Evolutionary conservation across 106 monocot species (phyloP).

Genomic region (Acanthochlamys bracteata): DNA sequence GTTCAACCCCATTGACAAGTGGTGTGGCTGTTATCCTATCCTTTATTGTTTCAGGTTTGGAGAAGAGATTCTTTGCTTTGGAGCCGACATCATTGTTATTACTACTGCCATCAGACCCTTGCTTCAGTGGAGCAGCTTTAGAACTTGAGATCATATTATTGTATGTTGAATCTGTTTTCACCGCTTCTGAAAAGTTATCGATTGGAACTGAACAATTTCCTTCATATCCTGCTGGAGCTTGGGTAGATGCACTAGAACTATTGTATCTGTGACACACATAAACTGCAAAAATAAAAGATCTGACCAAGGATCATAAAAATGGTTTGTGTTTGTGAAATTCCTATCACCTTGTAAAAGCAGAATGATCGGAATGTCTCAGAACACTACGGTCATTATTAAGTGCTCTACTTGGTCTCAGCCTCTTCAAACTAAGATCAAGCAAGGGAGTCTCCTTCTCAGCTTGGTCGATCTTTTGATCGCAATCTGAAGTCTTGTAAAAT

Average conservation of each 20-base stretch:
- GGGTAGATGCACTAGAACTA: slow-evolving; percentile 50
- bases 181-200: slow-evolving; percentile 44
- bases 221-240: slow-evolving; percentile 31
- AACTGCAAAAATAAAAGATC: background rate
- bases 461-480: slow-evolving; percentile 33
- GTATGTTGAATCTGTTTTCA: slow-evolving; percentile 34
- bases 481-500: slow-evolving; percentile 25
- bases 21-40: slow-evolving; percentile 28
- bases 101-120: slow-evolving; percentile 56
- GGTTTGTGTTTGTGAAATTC: background rate
- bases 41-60: slow-evolving; percentile 26
- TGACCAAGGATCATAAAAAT: background rate
- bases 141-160: slow-evolving; percentile 33
- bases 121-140: slow-evolving; percentile 36
- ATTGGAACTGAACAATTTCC: slow-evolving; percentile 40
- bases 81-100: slow-evolving; percentile 71
- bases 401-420: slow-evolving; percentile 33
- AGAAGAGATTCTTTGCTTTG: slow-evolving; percentile 33
- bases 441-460: slow-evolving; percentile 34
- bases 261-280: slow-evolving; percentile 1
- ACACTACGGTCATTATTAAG: slow-evolving; percentile 38
- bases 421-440: slow-evolving; percentile 68
- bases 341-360: slow-evolving; percentile 86
- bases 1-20: slow-evolving; percentile 18
- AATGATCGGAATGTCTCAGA: slow-evolving; percentile 59